Percentiles rank a stretch among this genome's conserved stretches.
These are phyloP conservation scores for Exophiala spinifera DNA, from an alignment of 2,329 filamentous ascomycete species.

Conservation along the genomic window DNA sequence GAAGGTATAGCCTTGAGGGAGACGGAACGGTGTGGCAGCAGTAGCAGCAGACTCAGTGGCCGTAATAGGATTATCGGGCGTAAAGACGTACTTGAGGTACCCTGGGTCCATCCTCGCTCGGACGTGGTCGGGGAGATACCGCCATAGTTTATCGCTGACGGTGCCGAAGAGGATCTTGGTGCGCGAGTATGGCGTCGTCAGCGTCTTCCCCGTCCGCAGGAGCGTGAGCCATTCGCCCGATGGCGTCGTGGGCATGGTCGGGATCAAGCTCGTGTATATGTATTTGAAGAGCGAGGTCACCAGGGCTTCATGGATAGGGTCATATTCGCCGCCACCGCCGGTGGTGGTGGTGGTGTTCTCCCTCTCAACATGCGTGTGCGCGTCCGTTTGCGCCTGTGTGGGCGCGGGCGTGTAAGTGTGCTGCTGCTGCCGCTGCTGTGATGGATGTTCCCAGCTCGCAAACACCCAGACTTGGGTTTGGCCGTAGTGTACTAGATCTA, in stretches of 20 bases:
- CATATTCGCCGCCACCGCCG: not conserved
- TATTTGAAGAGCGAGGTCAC: conserved; percentile 20
- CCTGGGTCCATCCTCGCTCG: conserved; percentile 32
- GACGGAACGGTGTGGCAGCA: not conserved
- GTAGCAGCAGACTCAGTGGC: no score
- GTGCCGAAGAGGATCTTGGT: conserved; percentile 37
- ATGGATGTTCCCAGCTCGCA: conserved; percentile 38
- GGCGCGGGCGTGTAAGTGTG: no score
- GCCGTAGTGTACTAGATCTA: conserved; percentile 39
- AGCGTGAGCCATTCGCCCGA: conserved; percentile 21
- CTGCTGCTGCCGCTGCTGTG: no score
- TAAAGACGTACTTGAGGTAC: conserved; percentile 41
- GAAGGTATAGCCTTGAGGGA: conserved; percentile 27
- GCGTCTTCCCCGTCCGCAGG: conserved; percentile 23
- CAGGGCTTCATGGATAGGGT: conserved; percentile 7
- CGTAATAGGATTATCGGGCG: not conserved
- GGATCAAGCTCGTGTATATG: conserved; percentile 16
- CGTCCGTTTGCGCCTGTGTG: not conserved
- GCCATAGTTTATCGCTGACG: conserved; percentile 36
- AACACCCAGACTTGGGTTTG: conserved; percentile 44
- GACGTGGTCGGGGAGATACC: conserved; percentile 26
- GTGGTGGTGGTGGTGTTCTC: no score
- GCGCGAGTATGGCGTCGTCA: conserved; percentile 24
- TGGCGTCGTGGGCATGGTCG: conserved; percentile 13
- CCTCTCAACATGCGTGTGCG: not conserved